Percentiles rank a stretch among this genome's conserved stretches.
Conservation (phyloP, 345 rosid species). For the Citrus inodora region DNA sequence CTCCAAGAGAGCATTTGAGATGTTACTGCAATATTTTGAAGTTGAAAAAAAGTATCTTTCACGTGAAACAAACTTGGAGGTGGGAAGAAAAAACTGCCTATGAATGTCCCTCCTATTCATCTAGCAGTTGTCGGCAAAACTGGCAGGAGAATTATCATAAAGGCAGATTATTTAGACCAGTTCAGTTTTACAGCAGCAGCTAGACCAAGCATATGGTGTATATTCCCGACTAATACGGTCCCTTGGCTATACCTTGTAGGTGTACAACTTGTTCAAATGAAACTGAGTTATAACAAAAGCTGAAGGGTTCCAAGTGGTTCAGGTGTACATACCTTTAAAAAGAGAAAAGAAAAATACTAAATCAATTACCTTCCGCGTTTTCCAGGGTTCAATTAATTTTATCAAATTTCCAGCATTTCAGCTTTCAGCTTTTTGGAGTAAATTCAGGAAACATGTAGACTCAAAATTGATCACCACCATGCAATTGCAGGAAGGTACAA, state of each 20-base stretch:
- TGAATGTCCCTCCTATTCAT: constrained; percentile 33
- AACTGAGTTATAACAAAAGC: neutral
- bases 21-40: constrained; percentile 27
- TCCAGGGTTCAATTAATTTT: neutral
- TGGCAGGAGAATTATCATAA: constrained; percentile 24
- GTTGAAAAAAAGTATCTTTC: constrained; percentile 24
- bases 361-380: neutral
- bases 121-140: constrained; percentile 32
- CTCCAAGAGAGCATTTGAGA: neutral
- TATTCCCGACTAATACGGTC: constrained; percentile 23
- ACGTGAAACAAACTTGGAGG: constrained; percentile 21
- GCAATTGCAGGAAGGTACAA: neutral
- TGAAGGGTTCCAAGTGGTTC: neutral
- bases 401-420: neutral
- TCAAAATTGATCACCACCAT: neutral
- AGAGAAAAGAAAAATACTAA: no score
- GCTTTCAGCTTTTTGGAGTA: neutral
- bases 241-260: constrained; percentile 29
- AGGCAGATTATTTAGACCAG: constrained; percentile 31
- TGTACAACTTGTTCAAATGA: neutral
- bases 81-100: constrained; percentile 21
- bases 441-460: neutral
- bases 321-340: neutral
- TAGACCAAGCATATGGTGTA: constrained; percentile 24
- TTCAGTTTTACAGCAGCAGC: constrained; percentile 30